phyloP scores from a whole-genome alignment of 192 early-diverging fungal genomes.

The Coemansia sp. region DNA sequence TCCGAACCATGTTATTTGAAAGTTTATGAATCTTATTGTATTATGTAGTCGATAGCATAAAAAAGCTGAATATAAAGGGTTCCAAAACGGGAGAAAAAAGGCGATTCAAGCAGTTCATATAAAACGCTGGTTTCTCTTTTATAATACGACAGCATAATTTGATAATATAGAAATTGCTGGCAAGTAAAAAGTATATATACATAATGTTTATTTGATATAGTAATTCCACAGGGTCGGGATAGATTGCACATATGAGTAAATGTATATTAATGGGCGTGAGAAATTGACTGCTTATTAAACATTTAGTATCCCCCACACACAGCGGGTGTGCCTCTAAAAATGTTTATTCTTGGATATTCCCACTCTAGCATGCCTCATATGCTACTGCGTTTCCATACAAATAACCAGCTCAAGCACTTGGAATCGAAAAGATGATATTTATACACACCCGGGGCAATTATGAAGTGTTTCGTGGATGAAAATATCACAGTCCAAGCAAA shows the following conservation, averaged over 20 bases:
- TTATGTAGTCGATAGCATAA: not conserved
- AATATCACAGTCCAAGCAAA: slow-evolving; percentile 90
- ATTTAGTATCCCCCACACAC: too few species aligned
- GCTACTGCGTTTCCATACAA: not conserved
- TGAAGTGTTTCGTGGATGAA: slow-evolving; percentile 92
- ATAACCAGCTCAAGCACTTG: too few species aligned
- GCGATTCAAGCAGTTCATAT: too few species aligned
- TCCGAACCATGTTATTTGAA: slow-evolving; percentile 33
- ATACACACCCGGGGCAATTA: slow-evolving; percentile 78
- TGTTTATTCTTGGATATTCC: too few species aligned
- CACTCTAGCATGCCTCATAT: not conserved
- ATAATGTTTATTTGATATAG: not conserved
- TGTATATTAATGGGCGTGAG: not conserved
- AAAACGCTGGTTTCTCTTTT: too few species aligned
- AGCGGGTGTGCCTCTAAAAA: too few species aligned
- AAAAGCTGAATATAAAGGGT: not conserved
- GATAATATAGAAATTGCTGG: too few species aligned
- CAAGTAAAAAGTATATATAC: too few species aligned
- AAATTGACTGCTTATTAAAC: too few species aligned
- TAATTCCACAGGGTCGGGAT: not conserved
- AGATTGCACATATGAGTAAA: not conserved
- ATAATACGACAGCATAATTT: too few species aligned
- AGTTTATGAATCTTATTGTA: not conserved
- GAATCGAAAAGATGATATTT: not conserved
- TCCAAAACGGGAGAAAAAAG: too few species aligned